Evolutionary conservation across 345 rosid genomes (phyloP).

Genomic region (Salix brachista): DNA sequence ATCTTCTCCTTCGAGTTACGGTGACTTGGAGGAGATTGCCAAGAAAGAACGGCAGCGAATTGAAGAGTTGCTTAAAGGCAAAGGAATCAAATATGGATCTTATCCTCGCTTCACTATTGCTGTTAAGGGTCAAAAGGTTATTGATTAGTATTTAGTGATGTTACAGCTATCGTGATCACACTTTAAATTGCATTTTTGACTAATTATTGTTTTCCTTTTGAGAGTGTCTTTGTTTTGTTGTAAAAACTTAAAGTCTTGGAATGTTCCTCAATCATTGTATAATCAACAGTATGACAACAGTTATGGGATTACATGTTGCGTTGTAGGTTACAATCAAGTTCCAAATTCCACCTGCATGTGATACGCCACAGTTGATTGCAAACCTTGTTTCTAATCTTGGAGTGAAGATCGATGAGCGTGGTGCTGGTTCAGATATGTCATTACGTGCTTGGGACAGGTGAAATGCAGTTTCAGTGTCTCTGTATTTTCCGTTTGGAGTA

Average conservation of each 20-base stretch:
- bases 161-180: neutral
- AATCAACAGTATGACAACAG: neutral
- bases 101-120: conserved; percentile 69
- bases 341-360: conserved; percentile 71
- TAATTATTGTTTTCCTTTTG: neutral
- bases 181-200: neutral
- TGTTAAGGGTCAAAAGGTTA: conserved; percentile 90
- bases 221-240: neutral
- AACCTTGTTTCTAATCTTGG: conserved; percentile 78
- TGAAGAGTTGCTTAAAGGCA: conserved; percentile 50
- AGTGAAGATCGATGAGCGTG: conserved; percentile 54
- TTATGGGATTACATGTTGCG: conserved; percentile 2
- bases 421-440: conserved; percentile 74
- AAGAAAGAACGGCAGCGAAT: conserved; percentile 66
- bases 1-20: conserved; percentile 43
- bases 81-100: conserved; percentile 52
- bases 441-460: conserved; percentile 96
- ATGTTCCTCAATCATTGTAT: neutral
- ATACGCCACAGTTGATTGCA: conserved; percentile 70
- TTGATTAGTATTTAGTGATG: neutral
- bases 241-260: neutral
- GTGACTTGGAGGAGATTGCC: conserved; percentile 55
- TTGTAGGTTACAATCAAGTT: conserved; percentile 72
- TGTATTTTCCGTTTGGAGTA: too few relatives aligned
- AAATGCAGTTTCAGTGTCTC: neutral